These are phyloP conservation scores for Trametes cinnabarina DNA, from an alignment of 768 basidiomycete genomes.

Conservation along the genomic window DNA sequence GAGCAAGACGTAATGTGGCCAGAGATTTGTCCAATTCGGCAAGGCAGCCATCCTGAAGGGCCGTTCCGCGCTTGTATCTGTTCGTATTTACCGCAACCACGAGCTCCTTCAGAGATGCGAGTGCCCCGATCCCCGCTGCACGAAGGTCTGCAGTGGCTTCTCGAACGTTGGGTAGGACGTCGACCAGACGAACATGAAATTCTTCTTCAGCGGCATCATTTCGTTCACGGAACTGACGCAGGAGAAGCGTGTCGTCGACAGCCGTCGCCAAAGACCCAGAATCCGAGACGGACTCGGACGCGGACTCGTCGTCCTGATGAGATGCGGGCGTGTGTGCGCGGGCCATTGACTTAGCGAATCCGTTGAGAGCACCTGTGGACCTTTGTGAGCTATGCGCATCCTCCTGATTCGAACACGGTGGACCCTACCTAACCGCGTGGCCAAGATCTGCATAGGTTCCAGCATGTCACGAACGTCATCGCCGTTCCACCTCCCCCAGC, in stretches of 20 bases:
- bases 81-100: constrained; percentile 36
- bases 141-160: constrained; percentile 37
- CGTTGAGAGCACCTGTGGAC: constrained; percentile 34
- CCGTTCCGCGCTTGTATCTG: constrained; percentile 30
- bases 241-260: constrained; percentile 36
- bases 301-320: not conserved
- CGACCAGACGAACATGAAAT: constrained; percentile 31
- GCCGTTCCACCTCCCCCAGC: constrained; percentile 45
- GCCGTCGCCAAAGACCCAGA: constrained; percentile 6
- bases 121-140: constrained; percentile 27
- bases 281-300: constrained; percentile 10
- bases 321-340: constrained; percentile 6
- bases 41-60: constrained; percentile 12
- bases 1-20: constrained; percentile 15
- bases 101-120: constrained; percentile 27
- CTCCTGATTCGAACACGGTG: not conserved
- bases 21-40: constrained; percentile 14
- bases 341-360: constrained; percentile 31
- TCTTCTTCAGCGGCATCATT: constrained; percentile 29
- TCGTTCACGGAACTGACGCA: constrained; percentile 32
- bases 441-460: constrained; percentile 34
- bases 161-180: constrained; percentile 37
- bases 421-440: constrained; percentile 37
- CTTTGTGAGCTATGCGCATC: not conserved
- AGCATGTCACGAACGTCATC: constrained; percentile 40